phyloP scores from a whole-genome alignment of 352 stramenopile genomes.

The Phytophthora crassamura region DNA sequence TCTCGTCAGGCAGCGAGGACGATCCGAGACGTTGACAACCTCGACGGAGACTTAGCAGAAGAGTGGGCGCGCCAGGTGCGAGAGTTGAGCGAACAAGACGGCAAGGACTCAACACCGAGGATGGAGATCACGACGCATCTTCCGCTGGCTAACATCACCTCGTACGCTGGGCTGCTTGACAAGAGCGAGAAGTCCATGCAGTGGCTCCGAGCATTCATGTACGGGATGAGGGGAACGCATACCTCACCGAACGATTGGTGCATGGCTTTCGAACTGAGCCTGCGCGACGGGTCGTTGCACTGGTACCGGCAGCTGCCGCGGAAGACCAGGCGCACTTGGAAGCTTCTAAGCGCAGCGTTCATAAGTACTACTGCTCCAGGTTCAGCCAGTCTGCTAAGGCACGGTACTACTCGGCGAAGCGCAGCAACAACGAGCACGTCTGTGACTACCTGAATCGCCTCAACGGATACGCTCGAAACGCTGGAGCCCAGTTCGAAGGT shows the following conservation, averaged over 20 bases:
- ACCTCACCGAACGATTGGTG: too few species aligned
- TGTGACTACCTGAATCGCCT: slow-evolving; percentile 11
- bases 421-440: neutral
- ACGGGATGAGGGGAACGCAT: too few species aligned
- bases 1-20: too few species aligned
- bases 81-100: neutral
- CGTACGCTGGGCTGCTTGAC: neutral
- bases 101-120: neutral
- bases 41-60: too few species aligned
- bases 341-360: neutral
- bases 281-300: neutral
- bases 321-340: neutral
- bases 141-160: neutral
- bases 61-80: neutral
- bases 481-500: too few species aligned
- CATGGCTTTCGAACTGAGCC: too few species aligned
- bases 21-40: too few species aligned
- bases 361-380: neutral
- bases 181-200: slow-evolving; percentile 11
- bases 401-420: slow-evolving; percentile 9
- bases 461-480: slow-evolving; percentile 2
- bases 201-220: slow-evolving; percentile 10
- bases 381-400: slow-evolving; percentile 4
- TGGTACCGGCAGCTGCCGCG: slow-evolving; percentile 2
- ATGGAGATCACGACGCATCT: neutral